phyloP scores from a whole-genome alignment of 371 early-diverging fungal species.

The Catenaria anguillulae region DNA sequence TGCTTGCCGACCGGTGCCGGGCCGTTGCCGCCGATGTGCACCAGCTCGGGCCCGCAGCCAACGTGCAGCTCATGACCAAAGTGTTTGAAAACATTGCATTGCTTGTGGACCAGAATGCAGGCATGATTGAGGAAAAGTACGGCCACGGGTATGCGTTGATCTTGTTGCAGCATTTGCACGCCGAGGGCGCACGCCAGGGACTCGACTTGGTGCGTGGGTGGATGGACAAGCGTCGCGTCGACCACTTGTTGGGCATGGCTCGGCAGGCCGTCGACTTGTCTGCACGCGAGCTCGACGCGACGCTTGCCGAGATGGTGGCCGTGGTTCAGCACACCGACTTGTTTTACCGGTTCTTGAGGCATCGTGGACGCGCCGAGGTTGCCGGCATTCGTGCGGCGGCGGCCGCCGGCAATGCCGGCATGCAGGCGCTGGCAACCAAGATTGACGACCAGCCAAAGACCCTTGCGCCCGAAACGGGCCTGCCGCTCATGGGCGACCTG shows the following conservation, averaged over 20 bases:
- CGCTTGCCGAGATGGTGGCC: conserved; percentile 58
- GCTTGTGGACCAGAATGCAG: conserved; percentile 67
- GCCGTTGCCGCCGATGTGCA: too few species aligned
- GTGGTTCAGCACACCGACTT: conserved; percentile 58
- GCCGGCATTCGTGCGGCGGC: not conserved
- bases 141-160: conserved; percentile 73
- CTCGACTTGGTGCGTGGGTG: conserved; percentile 60
- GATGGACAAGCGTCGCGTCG: conserved; percentile 45
- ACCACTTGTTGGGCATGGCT: conserved; percentile 29
- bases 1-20: conserved; percentile 49
- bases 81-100: conserved; percentile 76
- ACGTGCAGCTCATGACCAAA: conserved; percentile 54
- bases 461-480: conserved; percentile 18
- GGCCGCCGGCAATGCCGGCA: conserved; percentile 2
- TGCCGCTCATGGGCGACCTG: conserved; percentile 16
- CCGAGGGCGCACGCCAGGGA: conserved; percentile 66
- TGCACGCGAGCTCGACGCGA: conserved; percentile 53
- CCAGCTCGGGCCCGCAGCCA: too few species aligned
- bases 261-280: conserved; percentile 36
- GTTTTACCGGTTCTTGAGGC: conserved; percentile 60
- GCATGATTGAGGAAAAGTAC: conserved; percentile 63
- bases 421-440: too few species aligned
- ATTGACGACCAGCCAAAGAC: not conserved
- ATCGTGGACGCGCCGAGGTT: conserved; percentile 12
- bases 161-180: conserved; percentile 69